These are phyloP conservation scores for Myotisia sp. DNA, from an alignment of 2,329 filamentous ascomycete species.

Conservation along the genomic window DNA sequence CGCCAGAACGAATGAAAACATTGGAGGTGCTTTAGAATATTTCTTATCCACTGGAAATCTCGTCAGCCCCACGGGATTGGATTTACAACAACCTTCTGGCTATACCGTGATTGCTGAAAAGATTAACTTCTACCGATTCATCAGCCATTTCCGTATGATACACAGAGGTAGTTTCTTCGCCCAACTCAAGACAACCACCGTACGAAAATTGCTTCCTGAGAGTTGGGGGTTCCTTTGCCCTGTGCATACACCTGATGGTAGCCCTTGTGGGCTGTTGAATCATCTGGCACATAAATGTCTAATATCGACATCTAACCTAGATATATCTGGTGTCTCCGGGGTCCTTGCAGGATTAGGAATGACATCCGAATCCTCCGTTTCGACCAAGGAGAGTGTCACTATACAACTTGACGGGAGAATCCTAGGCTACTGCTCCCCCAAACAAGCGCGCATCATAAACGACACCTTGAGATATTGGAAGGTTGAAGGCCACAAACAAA, in stretches of 20 bases:
- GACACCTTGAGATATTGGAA: slow-evolving; percentile 92
- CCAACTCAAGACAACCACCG: slow-evolving; percentile 90
- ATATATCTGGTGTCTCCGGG: slow-evolving; percentile 59
- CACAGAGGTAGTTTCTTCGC: slow-evolving; percentile 98
- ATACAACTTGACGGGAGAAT: slow-evolving; percentile 85
- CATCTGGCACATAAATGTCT: slow-evolving; percentile 92
- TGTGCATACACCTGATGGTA: slow-evolving; percentile 91
- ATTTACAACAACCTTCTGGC: slow-evolving; percentile 85
- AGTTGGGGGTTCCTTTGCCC: slow-evolving; percentile 98
- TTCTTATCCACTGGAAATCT: slow-evolving; percentile 94
- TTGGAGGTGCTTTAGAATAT: slow-evolving; percentile 79
- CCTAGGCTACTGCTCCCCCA: slow-evolving; percentile 76
- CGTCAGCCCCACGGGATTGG: slow-evolving; percentile 76
- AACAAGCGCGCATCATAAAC: slow-evolving; percentile 64
- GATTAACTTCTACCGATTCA: slow-evolving; percentile 97
- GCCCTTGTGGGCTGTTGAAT: slow-evolving; percentile 85
- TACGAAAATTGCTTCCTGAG: slow-evolving; percentile 86
- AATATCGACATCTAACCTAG: slow-evolving; percentile 60
- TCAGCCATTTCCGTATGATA: slow-evolving; percentile 98
- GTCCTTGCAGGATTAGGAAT: slow-evolving; percentile 70
- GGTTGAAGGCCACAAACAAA: slow-evolving; percentile 65
- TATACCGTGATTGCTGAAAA: slow-evolving; percentile 97
- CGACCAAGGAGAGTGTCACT: slow-evolving; percentile 68
- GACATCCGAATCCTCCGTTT: slow-evolving; percentile 58
- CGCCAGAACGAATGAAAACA: slow-evolving; percentile 68